phyloP scores from a whole-genome alignment of 2,329 filamentous ascomycete species.

The Drechslerella dactyloides region DNA sequence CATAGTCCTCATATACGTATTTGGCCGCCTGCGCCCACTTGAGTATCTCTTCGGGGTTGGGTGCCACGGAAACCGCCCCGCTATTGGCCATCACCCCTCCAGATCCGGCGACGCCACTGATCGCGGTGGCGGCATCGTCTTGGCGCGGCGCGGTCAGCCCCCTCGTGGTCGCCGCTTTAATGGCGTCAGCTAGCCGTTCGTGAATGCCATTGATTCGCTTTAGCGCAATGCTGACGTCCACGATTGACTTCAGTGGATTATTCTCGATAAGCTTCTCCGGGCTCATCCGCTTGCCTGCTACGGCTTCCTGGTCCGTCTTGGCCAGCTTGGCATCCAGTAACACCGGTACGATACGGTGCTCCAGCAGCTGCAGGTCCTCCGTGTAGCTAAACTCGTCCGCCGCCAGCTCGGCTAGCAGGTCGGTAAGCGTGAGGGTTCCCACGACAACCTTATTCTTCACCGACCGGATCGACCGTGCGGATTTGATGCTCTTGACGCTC shows the following conservation, averaged over 20 bases:
- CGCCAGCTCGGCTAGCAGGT: slow-evolving; percentile 78
- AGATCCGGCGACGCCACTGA: neutral
- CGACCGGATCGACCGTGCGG: slow-evolving; percentile 33
- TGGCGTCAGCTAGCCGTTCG: slow-evolving; percentile 73
- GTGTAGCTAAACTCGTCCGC: slow-evolving; percentile 87
- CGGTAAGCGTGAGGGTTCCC: slow-evolving; percentile 72
- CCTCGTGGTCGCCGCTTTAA: slow-evolving; percentile 29
- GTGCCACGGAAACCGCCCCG: slow-evolving; percentile 4
- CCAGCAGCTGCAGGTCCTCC: slow-evolving; percentile 87
- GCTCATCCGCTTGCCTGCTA: slow-evolving; percentile 43
- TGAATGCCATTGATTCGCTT: slow-evolving; percentile 83
- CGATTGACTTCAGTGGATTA: slow-evolving; percentile 80
- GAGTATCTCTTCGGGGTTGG: slow-evolving; percentile 71
- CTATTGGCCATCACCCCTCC: neutral
- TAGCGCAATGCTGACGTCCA: slow-evolving; percentile 89
- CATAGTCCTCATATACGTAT: slow-evolving; percentile 81
- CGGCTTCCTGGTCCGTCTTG: slow-evolving; percentile 64
- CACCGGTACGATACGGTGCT: slow-evolving; percentile 93
- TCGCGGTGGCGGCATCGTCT: neutral
- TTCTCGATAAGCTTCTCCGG: slow-evolving; percentile 47
- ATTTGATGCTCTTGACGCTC: slow-evolving; percentile 71
- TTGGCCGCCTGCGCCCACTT: slow-evolving; percentile 81
- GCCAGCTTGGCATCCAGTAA: slow-evolving; percentile 79
- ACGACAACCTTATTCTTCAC: slow-evolving; percentile 56
- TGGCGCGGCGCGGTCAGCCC: neutral